Percentiles rank a stretch among this genome's conserved stretches.
Evolutionary conservation across 805 yeast species (phyloP).

Genomic region (Candida argentea): DNA sequence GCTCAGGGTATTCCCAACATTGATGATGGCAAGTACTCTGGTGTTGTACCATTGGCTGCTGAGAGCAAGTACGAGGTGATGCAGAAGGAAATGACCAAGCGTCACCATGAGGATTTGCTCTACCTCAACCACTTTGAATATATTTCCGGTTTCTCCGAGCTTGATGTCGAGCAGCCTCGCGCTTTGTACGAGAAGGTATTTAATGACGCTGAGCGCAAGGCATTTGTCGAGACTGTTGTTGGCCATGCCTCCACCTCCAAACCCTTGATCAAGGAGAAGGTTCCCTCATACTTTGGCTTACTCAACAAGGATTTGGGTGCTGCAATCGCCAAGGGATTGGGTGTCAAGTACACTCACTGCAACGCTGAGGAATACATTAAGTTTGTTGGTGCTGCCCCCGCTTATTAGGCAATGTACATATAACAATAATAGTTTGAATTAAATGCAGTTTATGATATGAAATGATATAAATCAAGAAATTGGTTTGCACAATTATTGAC

Average conservation of each 20-base stretch:
- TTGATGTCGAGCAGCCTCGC: conserved; percentile 40
- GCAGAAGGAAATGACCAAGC: conserved; percentile 18
- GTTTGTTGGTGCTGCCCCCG: conserved; percentile 13
- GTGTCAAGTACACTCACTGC: conserved; percentile 23
- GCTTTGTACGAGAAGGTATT: conserved; percentile 31
- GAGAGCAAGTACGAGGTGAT: conserved; percentile 15
- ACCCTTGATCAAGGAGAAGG: conserved; percentile 22
- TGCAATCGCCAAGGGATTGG: conserved; percentile 30
- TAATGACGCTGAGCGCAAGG: conserved; percentile 18
- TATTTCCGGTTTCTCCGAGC: conserved; percentile 30
- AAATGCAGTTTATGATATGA: too few species aligned
- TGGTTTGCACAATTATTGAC: too few species aligned
- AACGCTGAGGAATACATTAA: conserved; percentile 23
- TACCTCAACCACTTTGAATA: conserved; percentile 26
- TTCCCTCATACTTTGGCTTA: conserved; percentile 33
- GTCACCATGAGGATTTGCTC: conserved; percentile 26
- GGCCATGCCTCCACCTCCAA: conserved; percentile 26
- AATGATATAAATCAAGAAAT: too few species aligned
- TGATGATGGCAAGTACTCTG: conserved; percentile 17
- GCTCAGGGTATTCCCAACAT: conserved; percentile 13
- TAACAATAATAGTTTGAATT: too few species aligned
- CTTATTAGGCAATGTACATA: conserved; percentile 4
- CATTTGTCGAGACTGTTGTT: conserved; percentile 26
- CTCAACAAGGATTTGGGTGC: conserved; percentile 31
- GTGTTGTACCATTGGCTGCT: conserved; percentile 19